Evolutionary conservation across 2,329 filamentous ascomycete genomes (phyloP), one percentile per base, ranked within the genome.

Genomic region (Alternaria infectoria): DNA sequence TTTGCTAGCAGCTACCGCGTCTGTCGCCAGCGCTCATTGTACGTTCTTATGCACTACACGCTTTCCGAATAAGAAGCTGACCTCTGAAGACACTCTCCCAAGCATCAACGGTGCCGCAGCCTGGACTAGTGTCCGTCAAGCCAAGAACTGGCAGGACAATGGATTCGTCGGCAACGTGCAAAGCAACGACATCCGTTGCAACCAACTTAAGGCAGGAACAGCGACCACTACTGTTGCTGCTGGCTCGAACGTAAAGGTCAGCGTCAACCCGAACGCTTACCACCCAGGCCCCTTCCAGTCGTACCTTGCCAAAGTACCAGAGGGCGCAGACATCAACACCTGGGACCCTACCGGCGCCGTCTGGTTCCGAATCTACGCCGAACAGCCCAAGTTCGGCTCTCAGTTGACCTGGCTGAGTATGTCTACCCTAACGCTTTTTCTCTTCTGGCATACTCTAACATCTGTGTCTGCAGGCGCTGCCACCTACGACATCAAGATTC

Each of bases 271-370:
- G 5, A 66, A 57, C 45, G 72, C 79, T 51, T 67, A 57, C 30
- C 78, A 80, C 60, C 78, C 77, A 0, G 78, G 78, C 0, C 77
- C 78, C 2, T 70, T 80, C 21, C 73, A 74, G 49, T 80, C 79
- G 60, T 80, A 80, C 69, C 74, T 80, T 68, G 78, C 79, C 19
- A 77, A 80, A 59, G 79, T 77, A 3, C 78, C 78, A 3, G 57
- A 43, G 2, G 77, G 74, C 15, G 61, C 74, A 54, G 77, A 72
- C 0, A 74, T 77, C 3, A 73, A 69, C 15, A 73, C 65, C 2
- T 80, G 72, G 70, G 76, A 78, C 59, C 76, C 75, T 2, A 68
- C 64, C 19, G 78, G 77, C 7, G 67, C 72, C 9, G 78, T 79
- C 5, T 80, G 78, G 77, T 80, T 80, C 62, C 78, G 77, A 51